Conservation (phyloP, 2,329 filamentous ascomycete genomes). For the Thelonectria discophora region DNA sequence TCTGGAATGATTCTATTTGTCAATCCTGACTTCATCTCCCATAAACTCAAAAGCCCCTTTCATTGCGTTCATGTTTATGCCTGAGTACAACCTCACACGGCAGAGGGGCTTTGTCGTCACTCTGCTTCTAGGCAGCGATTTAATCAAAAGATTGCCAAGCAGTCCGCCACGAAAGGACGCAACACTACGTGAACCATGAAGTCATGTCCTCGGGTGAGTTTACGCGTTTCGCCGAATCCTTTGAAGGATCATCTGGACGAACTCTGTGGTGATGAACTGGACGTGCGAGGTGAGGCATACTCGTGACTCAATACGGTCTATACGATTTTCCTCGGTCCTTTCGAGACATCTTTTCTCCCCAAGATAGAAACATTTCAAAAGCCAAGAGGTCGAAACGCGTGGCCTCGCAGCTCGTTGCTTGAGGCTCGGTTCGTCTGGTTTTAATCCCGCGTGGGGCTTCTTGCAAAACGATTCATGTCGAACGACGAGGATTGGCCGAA, state of each 20-base stretch:
- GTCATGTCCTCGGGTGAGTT: neutral
- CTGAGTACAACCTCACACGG: neutral
- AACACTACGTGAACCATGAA: neutral
- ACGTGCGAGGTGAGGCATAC: no score
- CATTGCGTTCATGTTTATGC: no score
- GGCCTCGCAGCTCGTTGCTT: conserved; percentile 2
- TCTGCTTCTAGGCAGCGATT: no score
- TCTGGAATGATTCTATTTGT: no score
- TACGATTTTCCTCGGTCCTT: no score
- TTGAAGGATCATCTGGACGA: no score
- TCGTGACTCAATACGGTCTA: no score
- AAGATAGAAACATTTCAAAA: conserved; percentile 16
- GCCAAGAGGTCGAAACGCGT: conserved; percentile 5
- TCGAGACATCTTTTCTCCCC: neutral
- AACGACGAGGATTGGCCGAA: neutral
- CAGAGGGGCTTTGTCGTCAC: no score
- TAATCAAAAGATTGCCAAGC: neutral
- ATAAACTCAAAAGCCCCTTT: no score
- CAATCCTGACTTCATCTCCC: no score
- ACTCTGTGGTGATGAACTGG: no score
- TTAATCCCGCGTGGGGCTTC: neutral
- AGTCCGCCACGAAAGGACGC: neutral
- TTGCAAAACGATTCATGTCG: neutral
- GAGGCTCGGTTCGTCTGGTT: neutral
- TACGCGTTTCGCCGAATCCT: conserved; percentile 12